Base-by-base conservation (phyloP, 1,284 basidiomycete genomes). In the Leccinum angustisporum region DNA sequence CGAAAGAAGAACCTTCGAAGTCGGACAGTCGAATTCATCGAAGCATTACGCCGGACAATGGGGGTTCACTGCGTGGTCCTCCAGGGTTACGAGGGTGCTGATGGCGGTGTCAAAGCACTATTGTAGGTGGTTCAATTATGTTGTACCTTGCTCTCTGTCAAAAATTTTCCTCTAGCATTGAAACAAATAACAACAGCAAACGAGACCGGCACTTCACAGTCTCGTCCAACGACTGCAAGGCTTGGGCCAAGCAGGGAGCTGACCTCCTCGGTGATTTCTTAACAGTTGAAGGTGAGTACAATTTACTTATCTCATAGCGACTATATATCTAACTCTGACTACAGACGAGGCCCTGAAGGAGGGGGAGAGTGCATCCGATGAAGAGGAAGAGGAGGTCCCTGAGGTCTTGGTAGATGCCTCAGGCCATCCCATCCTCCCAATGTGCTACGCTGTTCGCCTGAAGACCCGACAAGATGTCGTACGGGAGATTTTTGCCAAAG, bases 211-310 rank as follows among this genome's bases (percentile, higher is more conserved):
- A 38, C 5, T 57, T 57, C 25, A 36, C 21, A 1, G 4, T 57
- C 56, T 57, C 25, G 11, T 57, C 56, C 21, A 51, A 57, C 13
- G 16, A 51, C 6, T 52, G 27, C 48, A 58, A 58, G n/a, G 31
- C 48, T 21, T 58, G 36, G 57, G 25, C 13, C 16, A 52, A 53
- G 16, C 50, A 58, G 30, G 48, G 48, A 4, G n/a, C 27, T 14
- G 11, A 52, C 1, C 57, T 53, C 18, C 16, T 58, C 7, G 9
- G 11, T 3, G 33, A 52, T 8, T 58, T 36, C 27, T 25, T 58
- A 7, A 2, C 4, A 9, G 5, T 6, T 5, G 6, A 52, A 11
- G 57, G 57, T 51, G 25, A 4, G 43, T 55, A 33, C 31, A 48
- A 6, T 48, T 31, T 31, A 31, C 31, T 31, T 31, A 11, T 4